Conservation (phyloP, 1,284 basidiomycete genomes). For the Butyriboletus regius region DNA sequence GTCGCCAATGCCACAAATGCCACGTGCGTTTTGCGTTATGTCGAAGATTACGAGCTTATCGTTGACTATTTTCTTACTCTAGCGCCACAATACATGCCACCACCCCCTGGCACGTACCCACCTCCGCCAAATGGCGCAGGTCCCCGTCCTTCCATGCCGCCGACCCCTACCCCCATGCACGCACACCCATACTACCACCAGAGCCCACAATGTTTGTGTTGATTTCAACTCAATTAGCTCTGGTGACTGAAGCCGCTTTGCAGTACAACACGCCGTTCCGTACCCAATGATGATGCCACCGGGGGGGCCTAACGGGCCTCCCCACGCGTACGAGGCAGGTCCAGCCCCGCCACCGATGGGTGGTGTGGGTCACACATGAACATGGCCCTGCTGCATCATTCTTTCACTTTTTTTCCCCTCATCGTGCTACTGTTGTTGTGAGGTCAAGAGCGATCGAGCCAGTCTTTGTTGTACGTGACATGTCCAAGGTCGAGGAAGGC, state of each 20-base stretch:
- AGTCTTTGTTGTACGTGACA: conserved; percentile 29
- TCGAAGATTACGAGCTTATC: not conserved
- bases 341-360: conserved; percentile 69
- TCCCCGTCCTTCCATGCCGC: conserved; percentile 74
- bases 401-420: conserved; percentile 9
- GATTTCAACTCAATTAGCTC: conserved; percentile 18
- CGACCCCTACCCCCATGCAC: conserved; percentile 74
- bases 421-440: conserved; percentile 25
- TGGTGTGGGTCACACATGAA: conserved; percentile 41
- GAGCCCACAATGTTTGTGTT: conserved; percentile 68
- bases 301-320: conserved; percentile 46
- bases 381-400: conserved; percentile 9
- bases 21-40: conserved; percentile 47
- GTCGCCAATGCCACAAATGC: conserved; percentile 74
- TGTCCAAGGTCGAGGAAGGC: conserved; percentile 7
- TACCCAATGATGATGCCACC: conserved; percentile 81
- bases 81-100: conserved; percentile 67
- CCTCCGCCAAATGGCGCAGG: conserved; percentile 66
- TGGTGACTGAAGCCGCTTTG: conserved; percentile 23
- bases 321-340: conserved; percentile 64
- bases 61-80: conserved; percentile 6
- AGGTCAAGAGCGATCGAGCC: conserved; percentile 22
- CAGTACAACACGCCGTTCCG: conserved; percentile 74
- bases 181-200: conserved; percentile 79
- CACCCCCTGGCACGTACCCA: conserved; percentile 61